These are phyloP conservation scores for Scytalidium sp. DNA, from an alignment of 2,329 filamentous ascomycete genomes.

Conservation along the genomic window DNA sequence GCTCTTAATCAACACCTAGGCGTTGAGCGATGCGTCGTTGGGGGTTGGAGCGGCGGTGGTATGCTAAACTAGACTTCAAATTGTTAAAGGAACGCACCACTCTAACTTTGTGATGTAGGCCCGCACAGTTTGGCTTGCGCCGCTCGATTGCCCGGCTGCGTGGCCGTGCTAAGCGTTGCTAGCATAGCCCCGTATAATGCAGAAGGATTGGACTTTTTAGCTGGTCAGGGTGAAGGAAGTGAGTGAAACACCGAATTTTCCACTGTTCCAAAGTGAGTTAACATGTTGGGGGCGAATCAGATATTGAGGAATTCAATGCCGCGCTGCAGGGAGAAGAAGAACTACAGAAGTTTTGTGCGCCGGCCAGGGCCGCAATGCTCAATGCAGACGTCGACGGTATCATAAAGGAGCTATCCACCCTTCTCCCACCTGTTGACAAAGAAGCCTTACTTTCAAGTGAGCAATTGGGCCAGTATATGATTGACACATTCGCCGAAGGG, in stretches of 20 bases:
- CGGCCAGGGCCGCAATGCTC: not conserved
- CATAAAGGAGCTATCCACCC: not conserved
- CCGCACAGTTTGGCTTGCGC: conserved; percentile 6
- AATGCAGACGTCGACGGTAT: not conserved
- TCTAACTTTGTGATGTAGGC: conserved; percentile 4
- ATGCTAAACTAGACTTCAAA: too few species aligned
- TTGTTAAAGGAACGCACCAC: too few species aligned
- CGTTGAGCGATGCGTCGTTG: not conserved
- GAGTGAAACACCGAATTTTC: not conserved
- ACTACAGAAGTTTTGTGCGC: not conserved
- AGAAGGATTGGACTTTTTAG: conserved; percentile 4
- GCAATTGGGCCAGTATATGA: not conserved
- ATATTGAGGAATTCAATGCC: not conserved
- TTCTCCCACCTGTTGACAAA: not conserved
- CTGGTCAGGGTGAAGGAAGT: conserved; percentile 6
- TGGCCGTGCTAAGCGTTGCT: conserved; percentile 5
- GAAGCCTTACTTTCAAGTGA: not conserved
- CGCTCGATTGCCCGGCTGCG: conserved; percentile 5
- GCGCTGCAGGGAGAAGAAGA: not conserved
- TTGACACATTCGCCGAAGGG: conserved; percentile 4
- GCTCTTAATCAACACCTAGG: not conserved
- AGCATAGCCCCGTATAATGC: conserved; percentile 5
- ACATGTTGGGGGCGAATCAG: too few species aligned
- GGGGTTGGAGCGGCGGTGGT: not conserved
- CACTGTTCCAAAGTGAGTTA: not conserved